Conservation (phyloP, 805 yeast genomes). For the Lipomyces lipofer region DNA sequence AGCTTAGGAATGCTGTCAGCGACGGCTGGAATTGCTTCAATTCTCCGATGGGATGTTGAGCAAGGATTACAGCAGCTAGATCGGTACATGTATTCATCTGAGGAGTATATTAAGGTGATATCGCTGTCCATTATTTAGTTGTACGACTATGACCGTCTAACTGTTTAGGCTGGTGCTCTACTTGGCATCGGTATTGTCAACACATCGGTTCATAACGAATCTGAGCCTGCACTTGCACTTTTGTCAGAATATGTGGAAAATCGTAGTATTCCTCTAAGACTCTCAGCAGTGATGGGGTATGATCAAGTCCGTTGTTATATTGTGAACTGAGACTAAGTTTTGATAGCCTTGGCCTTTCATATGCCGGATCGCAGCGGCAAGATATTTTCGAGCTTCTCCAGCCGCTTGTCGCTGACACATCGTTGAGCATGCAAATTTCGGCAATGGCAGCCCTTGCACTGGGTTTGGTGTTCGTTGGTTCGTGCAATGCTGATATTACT, state of each 20-base stretch:
- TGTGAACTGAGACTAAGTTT: too few relatives aligned
- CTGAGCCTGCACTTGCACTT: constrained; percentile 85
- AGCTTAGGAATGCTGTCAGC: constrained; percentile 90
- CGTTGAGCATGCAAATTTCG: constrained; percentile 72
- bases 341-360: constrained; percentile 92
- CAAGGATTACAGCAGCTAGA: constrained; percentile 90
- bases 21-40: constrained; percentile 86
- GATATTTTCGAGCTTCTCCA: constrained; percentile 73
- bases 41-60: constrained; percentile 86
- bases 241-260: constrained; percentile 76
- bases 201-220: constrained; percentile 91
- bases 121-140: too few relatives aligned
- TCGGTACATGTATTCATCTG: constrained; percentile 80
- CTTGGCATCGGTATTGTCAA: constrained; percentile 93
- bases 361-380: constrained; percentile 89
- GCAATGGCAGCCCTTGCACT: constrained; percentile 86
- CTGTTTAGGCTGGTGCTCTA: constrained; percentile 76
- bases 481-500: constrained; percentile 91
- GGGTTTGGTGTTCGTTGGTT: constrained; percentile 93
- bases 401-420: constrained; percentile 80
- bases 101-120: constrained; percentile 65
- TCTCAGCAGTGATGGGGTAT: constrained; percentile 85
- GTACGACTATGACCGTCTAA: background rate
- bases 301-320: too few relatives aligned
- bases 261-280: constrained; percentile 60